Evolutionary conservation across 2,329 filamentous ascomycete species (phyloP).

Genomic region (Diaporthe sp.): DNA sequence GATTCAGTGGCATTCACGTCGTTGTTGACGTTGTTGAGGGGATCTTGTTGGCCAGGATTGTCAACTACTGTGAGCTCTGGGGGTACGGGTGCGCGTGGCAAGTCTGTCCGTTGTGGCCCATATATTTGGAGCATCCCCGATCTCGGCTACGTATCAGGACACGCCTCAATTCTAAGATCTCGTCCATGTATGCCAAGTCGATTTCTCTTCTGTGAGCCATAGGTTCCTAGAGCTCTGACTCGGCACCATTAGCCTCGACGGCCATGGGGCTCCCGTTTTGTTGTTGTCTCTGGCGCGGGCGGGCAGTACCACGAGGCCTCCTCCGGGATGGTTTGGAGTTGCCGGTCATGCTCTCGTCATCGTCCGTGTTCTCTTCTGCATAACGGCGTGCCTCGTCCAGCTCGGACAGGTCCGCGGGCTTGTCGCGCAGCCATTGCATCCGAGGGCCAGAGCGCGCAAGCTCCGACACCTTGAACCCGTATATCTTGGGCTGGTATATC

Average conservation of each 20-base stretch:
- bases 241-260: constrained; percentile 65
- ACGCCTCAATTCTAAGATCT: not conserved
- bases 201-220: not conserved
- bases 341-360: constrained; percentile 60
- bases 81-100: not conserved
- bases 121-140: too few species aligned
- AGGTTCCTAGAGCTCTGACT: constrained; percentile 60
- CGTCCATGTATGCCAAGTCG: not conserved
- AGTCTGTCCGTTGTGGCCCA: not conserved
- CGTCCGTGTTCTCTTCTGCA: constrained; percentile 65
- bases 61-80: not conserved
- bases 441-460: constrained; percentile 88
- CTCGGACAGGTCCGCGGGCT: constrained; percentile 82
- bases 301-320: constrained; percentile 54
- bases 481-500: constrained; percentile 96
- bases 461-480: constrained; percentile 95
- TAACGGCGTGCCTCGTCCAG: constrained; percentile 80
- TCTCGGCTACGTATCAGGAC: not conserved
- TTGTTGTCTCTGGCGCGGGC: constrained; percentile 54
- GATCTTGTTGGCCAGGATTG: too few species aligned
- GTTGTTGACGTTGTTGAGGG: not conserved
- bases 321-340: constrained; percentile 55
- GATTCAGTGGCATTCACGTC: not conserved
- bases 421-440: constrained; percentile 95
- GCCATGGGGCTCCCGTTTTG: constrained; percentile 69